These are phyloP conservation scores for Castanea sativa DNA, from an alignment of 306 rosid genomes.

Conservation along the genomic window DNA sequence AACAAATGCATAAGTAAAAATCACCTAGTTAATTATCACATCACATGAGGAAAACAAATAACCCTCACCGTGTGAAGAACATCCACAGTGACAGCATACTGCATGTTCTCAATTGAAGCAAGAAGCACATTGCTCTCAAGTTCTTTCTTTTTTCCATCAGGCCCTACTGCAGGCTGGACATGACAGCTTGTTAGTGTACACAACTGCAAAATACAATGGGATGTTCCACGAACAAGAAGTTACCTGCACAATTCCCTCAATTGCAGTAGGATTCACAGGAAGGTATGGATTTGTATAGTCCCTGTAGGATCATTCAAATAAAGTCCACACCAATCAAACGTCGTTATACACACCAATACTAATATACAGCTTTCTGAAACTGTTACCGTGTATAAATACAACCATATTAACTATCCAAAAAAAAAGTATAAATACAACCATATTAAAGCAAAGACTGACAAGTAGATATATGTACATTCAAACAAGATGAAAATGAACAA, in stretches of 20 bases:
- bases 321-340: conserved; percentile 1
- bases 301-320: conserved; percentile 44
- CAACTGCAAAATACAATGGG: conserved; percentile 2
- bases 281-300: conserved; percentile 94
- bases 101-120: conserved; percentile 96
- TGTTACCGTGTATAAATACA: neutral
- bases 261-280: conserved; percentile 92
- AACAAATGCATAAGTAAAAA: conserved; percentile 10
- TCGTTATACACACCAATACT: neutral
- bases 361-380: neutral
- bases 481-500: neutral
- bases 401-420: neutral
- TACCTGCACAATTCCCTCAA: conserved; percentile 81
- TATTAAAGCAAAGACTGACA: neutral
- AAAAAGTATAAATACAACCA: neutral
- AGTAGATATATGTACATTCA: neutral
- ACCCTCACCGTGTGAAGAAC: conserved; percentile 76
- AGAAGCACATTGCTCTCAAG: conserved; percentile 88
- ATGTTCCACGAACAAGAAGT: conserved; percentile 8
- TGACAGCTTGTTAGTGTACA: conserved; percentile 27
- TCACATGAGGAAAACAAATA: neutral
- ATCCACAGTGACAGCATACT: conserved; percentile 92
- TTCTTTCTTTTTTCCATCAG: conserved; percentile 87
- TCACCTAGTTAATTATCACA: conserved; percentile 10
- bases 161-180: conserved; percentile 71